Conservation (phyloP, 306 rosid genomes). For the Heteromeles arbutifolia region DNA sequence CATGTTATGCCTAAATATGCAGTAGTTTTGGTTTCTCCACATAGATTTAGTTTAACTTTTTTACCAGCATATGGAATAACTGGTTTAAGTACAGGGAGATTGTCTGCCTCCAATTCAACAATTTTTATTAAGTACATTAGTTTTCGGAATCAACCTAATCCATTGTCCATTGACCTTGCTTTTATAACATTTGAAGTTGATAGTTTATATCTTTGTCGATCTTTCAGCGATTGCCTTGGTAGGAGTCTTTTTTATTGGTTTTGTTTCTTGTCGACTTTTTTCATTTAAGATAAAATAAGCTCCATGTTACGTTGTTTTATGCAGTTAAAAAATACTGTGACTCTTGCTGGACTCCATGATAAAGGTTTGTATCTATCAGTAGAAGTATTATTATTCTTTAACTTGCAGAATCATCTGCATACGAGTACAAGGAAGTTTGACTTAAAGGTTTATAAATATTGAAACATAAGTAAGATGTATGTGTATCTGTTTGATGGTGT, state of each 20-base stretch:
- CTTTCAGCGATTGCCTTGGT: background rate
- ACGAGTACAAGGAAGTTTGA: background rate
- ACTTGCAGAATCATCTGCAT: conserved; percentile 8
- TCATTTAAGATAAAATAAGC: conserved; percentile 5
- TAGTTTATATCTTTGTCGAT: background rate
- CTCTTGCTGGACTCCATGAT: conserved; percentile 91
- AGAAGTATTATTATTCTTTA: conserved; percentile 10
- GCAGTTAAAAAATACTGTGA: conserved; percentile 58
- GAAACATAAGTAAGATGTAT: background rate
- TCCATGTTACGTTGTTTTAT: conserved; percentile 22
- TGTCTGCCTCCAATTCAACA: background rate
- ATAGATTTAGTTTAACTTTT: background rate
- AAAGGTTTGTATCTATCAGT: conserved; percentile 52
- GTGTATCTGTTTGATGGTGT: background rate
- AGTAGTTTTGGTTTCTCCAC: background rate
- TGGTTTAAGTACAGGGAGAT: background rate
- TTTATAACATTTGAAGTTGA: background rate
- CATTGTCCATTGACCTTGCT: background rate
- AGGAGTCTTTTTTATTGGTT: background rate
- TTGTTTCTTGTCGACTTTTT: conserved; percentile 6
- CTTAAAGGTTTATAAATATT: background rate
- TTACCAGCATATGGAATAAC: background rate
- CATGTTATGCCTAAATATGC: background rate
- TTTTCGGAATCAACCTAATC: background rate
- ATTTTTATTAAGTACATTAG: background rate